Evolutionary conservation across 2,329 filamentous ascomycete species (phyloP), one percentile per base, ranked within the genome.

Genomic region (Pseudogymnoascus sp.): DNA sequence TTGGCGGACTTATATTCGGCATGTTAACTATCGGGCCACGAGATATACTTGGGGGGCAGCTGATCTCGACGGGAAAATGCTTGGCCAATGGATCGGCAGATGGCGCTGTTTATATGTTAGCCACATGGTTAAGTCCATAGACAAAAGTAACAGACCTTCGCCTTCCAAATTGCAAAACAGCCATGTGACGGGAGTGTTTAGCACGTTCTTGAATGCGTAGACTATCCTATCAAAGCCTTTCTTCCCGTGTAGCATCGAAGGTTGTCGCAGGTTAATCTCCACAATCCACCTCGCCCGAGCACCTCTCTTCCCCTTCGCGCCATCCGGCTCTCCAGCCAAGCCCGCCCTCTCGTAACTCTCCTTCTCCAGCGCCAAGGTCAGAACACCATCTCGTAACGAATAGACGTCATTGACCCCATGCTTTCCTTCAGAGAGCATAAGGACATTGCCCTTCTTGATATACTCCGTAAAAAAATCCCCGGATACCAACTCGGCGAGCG

Each of bases 301-400:
- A 1, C 81, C 80, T 19, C 84, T 78, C 65, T 78, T 80, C 6
- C 84, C 84, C 68, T 86, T 87, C 47, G 77, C 75, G 1, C 83
- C 83, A 63, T 85, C 78, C 17, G 89, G 82, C 67, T 86, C 87
- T 0, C 93, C 93, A 0, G 87, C 83, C 0, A 99, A 79, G 0
- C 95, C 95, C 57, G 88, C 87, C 59, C 87, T 83, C 74, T 97
- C 92, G 74, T 93, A 97, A 0, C 84, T 86, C 62, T 92, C 86
- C 68, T 88, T 91, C 67, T 91, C 88, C 26, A 97, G 80, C 69
- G 91, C 89, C 69, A 99, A 80, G 3, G 82, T 85, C 35, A 99
- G 79, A 0, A 83, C 77, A 0, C 91, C 92, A 68, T 91, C 83
- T 64, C 78, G 80, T 1, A 97, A 76, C 0, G 83, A 83, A 72